phyloP scores from a whole-genome alignment of 176 grass and related monocot genomes.

The Oryza officinalis region DNA sequence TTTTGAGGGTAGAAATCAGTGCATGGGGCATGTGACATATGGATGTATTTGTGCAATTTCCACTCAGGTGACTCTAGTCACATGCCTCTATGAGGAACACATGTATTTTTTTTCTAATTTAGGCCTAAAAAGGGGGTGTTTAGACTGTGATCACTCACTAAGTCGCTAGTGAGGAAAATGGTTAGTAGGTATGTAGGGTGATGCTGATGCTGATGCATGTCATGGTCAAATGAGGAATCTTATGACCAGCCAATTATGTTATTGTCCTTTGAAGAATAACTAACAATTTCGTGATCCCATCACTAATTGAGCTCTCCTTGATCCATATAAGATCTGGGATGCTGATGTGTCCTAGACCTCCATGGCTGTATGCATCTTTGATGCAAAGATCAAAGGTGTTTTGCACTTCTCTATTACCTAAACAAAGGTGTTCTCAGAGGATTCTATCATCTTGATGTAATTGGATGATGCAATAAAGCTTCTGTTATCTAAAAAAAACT shows the following conservation, averaged over 20 bases:
- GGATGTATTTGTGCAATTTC: conserved; percentile 35
- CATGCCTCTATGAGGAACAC: conserved; percentile 32
- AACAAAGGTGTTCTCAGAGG: no score
- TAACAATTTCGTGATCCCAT: neutral
- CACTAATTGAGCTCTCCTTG: neutral
- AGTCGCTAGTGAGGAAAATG: neutral
- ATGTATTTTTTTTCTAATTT: neutral
- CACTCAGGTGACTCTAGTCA: conserved; percentile 12
- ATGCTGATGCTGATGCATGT: neutral
- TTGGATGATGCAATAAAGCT: no score
- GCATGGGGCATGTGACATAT: conserved; percentile 29
- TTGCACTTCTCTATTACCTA: no score
- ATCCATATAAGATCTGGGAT: neutral
- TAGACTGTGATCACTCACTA: conserved; percentile 8
- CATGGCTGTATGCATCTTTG: neutral
- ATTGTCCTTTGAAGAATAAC: conserved; percentile 22
- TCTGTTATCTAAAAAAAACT: no score
- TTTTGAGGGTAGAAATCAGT: neutral
- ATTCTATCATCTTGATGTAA: no score
- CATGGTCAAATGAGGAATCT: conserved; percentile 46
- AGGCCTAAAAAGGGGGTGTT: conserved; percentile 9
- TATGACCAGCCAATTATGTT: conserved; percentile 31
- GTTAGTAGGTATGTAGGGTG: neutral
- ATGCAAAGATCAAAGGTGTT: no score
- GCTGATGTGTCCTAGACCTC: neutral